Percentiles rank a stretch among this genome's conserved stretches.
These are phyloP conservation scores for Fusarium chaquense DNA, from an alignment of 2,329 filamentous ascomycete species.

Conservation along the genomic window DNA sequence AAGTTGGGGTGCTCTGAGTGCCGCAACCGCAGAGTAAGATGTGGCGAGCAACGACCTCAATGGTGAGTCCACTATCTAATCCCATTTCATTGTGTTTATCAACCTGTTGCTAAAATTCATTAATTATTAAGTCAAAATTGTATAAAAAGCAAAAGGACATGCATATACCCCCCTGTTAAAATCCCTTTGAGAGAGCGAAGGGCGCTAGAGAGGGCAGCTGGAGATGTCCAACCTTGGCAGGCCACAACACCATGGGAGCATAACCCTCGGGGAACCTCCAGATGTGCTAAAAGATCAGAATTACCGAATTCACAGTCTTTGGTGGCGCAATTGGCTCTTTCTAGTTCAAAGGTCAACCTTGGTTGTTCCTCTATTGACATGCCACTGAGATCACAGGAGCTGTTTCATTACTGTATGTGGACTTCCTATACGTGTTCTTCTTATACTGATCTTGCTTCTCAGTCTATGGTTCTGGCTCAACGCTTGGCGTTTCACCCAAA, in stretches of 20 bases:
- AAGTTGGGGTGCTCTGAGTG: conserved; percentile 21
- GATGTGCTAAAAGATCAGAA: background rate
- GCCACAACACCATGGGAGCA: background rate
- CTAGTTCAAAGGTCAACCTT: background rate
- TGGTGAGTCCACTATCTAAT: conserved; percentile 9
- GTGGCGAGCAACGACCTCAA: conserved; percentile 21
- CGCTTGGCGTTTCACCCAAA: background rate
- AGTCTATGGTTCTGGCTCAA: background rate
- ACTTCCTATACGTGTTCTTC: fast-evolving
- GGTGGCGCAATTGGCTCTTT: conserved; percentile 2
- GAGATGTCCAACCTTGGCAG: conserved; percentile 4
- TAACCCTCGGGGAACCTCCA: background rate
- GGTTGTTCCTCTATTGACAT: conserved; percentile 12
- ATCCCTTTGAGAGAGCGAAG: conserved; percentile 22
- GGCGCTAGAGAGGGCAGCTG: conserved; percentile 11
- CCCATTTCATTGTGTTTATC: background rate
- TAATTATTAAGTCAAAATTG: conserved; percentile 10
- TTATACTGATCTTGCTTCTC: background rate
- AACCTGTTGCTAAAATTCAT: background rate
- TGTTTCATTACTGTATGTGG: conserved; percentile 24
- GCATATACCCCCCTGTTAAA: conserved; percentile 15
- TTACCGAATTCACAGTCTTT: background rate
- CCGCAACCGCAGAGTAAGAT: conserved; percentile 17
- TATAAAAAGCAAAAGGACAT: background rate
- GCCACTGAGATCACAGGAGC: conserved; percentile 22